Conservation (phyloP, 176 grass and related monocot species). For the Eragrostis curvula region DNA sequence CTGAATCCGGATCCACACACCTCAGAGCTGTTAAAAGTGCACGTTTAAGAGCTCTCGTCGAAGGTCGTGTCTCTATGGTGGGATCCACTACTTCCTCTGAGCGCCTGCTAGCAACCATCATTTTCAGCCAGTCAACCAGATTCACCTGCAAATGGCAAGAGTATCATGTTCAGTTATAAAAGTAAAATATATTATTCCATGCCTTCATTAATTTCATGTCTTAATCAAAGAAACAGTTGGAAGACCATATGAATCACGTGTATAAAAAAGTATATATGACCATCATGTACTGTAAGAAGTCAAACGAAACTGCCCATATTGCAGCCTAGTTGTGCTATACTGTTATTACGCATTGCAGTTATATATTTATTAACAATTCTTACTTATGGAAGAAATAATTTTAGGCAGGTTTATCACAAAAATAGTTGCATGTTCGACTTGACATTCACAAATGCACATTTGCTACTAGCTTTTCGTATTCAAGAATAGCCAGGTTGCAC, state of each 20-base stretch:
- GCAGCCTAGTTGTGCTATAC: constrained; percentile 11
- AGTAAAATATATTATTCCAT: not conserved
- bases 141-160: constrained; percentile 67
- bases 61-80: constrained; percentile 76
- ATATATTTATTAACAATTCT: not conserved
- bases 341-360: not conserved
- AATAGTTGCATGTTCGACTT: constrained; percentile 15
- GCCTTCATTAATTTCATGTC: not conserved
- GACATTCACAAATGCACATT: constrained; percentile 11
- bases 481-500: constrained; percentile 7
- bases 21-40: constrained; percentile 87
- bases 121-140: constrained; percentile 98
- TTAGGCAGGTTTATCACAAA: not conserved
- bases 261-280: not conserved
- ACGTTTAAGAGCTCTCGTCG: constrained; percentile 89
- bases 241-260: not conserved
- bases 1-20: constrained; percentile 96
- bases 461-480: constrained; percentile 21
- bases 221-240: not conserved
- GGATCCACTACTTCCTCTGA: constrained; percentile 97
- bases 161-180: constrained; percentile 29
- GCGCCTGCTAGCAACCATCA: constrained; percentile 93
- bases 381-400: not conserved
- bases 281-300: not conserved
- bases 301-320: not conserved